Conservation (phyloP, 305 asterid genomes). For the Fraxinus latifolia region DNA sequence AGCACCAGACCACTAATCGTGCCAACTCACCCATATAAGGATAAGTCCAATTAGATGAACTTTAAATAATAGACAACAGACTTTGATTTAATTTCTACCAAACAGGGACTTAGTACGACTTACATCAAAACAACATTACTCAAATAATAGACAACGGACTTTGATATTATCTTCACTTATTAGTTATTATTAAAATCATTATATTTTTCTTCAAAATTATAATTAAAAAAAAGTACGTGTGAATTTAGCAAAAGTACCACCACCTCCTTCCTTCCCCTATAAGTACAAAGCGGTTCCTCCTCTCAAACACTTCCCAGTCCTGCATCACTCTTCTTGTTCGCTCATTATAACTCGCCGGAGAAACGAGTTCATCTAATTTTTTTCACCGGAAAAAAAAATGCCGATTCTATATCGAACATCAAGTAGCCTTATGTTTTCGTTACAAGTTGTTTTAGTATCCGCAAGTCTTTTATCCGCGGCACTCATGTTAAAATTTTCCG, state of each 20-base stretch:
- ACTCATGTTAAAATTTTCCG: conserved; percentile 39
- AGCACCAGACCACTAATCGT: not conserved
- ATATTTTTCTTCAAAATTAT: not conserved
- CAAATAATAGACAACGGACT: too few species aligned
- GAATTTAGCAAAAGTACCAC: not conserved
- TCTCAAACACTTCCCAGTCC: not conserved
- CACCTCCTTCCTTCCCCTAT: not conserved
- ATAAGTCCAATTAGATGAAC: not conserved
- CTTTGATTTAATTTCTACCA: too few species aligned
- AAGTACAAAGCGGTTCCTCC: not conserved
- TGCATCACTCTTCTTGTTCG: not conserved
- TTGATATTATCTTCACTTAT: not conserved
- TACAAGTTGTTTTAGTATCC: conserved; percentile 46
- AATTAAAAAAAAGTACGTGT: not conserved
- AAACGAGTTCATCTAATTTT: not conserved
- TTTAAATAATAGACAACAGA: too few species aligned
- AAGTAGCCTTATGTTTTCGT: conserved; percentile 21
- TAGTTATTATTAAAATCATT: not conserved
- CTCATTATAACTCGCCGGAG: not conserved
- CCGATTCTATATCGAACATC: conserved; percentile 26
- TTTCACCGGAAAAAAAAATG: conserved; percentile 14
- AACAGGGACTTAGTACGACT: too few species aligned
- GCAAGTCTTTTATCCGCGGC: conserved; percentile 58
- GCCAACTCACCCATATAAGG: not conserved
- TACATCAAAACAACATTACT: too few species aligned